Evolutionary conservation across 148 eudicot genomes (phyloP), one percentile per base, ranked within the genome.

Genomic region (Rhododendron williamsianum): DNA sequence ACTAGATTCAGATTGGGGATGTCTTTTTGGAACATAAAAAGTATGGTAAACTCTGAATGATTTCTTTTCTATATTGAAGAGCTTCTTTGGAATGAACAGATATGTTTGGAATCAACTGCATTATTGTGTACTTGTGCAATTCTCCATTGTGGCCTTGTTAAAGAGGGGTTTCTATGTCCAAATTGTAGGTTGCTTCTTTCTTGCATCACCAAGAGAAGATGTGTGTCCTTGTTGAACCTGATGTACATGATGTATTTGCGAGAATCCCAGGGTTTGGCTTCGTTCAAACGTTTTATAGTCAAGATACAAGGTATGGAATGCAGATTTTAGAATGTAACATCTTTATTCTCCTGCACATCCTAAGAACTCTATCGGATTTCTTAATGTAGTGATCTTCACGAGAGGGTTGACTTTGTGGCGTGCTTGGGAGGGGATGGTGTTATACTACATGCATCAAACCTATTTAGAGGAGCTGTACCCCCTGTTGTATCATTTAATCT

Each of bases 391-490:
- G 95, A 92, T 89, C 99, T 97, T 87, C 99, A 97, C 86, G 98
- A 97, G 88, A 97, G 96, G 93, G 96, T 97, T 79, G 99, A 97
- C 89, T 92, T 95, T 82, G 96, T 97, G 63, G 94, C 95, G 60
- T 97, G 99, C 84, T 92, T 97, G 87, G 99, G 99, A 83, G 99
- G 99, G 63, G 99, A 97, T 86, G 99, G 99, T 56, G 98, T 97
- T 86, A 97, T 97, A 87, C 95, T 97, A 46, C 98, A 97, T 78
- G 99, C 98, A 46, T 97, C 99, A 84, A 97, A 95, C 89, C 87
- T 97, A 82, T 97, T 97, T 87, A 90, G 95, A 84, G 98, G 91
- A 82, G 92, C 99, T 38, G 98, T 95, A 88, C 99, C 99, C 67
- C 99, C 99, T 86, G 98, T 97, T 81, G 96, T 97, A 51, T 97